phyloP scores from a whole-genome alignment of 768 basidiomycete genomes.

The Mycena belliarum region DNA sequence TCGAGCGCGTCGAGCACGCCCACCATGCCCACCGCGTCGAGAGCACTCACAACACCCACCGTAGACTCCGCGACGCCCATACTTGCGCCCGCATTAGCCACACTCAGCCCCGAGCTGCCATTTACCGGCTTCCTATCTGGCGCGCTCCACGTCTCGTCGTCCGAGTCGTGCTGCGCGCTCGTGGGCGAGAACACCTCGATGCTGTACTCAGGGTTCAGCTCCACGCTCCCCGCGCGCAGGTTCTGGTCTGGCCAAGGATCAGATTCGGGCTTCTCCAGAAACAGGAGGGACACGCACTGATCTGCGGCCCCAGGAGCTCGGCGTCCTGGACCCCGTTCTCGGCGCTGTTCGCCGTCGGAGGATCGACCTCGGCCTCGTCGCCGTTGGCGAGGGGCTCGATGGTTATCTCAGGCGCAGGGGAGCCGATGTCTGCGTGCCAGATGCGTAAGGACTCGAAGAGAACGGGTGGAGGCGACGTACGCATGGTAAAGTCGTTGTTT shows the following conservation, averaged over 20 bases:
- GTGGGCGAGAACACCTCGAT: conserved; percentile 20
- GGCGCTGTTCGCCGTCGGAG: not conserved
- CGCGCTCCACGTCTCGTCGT: conserved; percentile 15
- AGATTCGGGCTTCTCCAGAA: not conserved
- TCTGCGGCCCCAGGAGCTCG: conserved; percentile 5
- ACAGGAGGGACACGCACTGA: not conserved
- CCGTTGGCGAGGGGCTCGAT: conserved; percentile 21
- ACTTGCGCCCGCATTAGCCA: too few relatives aligned
- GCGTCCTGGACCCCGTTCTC: not conserved
- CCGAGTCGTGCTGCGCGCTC: conserved; percentile 13
- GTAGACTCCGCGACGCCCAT: too few relatives aligned
- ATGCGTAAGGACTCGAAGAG: not conserved
- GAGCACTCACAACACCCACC: too few relatives aligned
- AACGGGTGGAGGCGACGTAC: not conserved
- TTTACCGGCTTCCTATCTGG: not conserved
- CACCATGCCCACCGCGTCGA: too few relatives aligned
- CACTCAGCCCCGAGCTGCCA: not conserved
- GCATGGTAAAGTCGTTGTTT: conserved; percentile 13
- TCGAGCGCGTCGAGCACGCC: too few relatives aligned
- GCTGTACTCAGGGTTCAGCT: conserved; percentile 21
- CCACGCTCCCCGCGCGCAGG: conserved; percentile 9
- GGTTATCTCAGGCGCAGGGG: conserved; percentile 17
- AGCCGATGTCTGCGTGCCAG: conserved; percentile 5
- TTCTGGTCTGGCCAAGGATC: not conserved
- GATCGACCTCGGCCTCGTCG: not conserved